Evolutionary conservation across 2,329 filamentous ascomycete species (phyloP).

Genomic region (Diaporthe aspalathi): DNA sequence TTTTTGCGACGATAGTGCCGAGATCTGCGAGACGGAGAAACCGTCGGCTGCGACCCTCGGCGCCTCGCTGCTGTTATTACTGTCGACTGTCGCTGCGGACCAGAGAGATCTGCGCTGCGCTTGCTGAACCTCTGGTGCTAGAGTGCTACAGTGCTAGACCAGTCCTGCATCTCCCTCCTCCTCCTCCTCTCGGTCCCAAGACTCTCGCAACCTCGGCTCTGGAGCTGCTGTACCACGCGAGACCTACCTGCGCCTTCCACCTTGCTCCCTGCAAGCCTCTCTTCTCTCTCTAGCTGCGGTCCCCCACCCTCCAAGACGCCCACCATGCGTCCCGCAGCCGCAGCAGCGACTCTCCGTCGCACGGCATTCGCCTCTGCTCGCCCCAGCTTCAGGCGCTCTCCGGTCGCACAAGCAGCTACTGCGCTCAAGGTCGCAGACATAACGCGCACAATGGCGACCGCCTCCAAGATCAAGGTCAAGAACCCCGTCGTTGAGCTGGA

Average conservation of each 20-base stretch:
- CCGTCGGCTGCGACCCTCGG: constrained; percentile 33
- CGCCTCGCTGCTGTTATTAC: constrained; percentile 26
- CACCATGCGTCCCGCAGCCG: constrained; percentile 38
- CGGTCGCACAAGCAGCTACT: constrained; percentile 31
- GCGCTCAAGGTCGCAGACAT: constrained; percentile 32
- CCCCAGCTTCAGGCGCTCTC: constrained; percentile 30
- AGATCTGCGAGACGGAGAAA: constrained; percentile 34
- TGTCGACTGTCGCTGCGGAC: constrained; percentile 5
- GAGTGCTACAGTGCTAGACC: too few relatives aligned
- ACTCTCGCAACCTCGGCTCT: constrained; percentile 17
- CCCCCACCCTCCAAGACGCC: constrained; percentile 9
- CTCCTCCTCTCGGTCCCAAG: constrained; percentile 4
- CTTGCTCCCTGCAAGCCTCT: constrained; percentile 2
- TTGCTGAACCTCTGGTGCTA: constrained; percentile 11
- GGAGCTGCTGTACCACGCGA: constrained; percentile 20
- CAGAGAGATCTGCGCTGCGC: not conserved
- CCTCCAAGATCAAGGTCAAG: constrained; percentile 98
- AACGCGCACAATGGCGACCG: constrained; percentile 64
- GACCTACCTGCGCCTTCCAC: not conserved
- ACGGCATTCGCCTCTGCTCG: constrained; percentile 33
- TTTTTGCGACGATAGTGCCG: constrained; percentile 29
- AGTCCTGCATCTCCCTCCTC: constrained; percentile 12
- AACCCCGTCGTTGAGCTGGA: constrained; percentile 98
- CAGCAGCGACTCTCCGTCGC: constrained; percentile 39
- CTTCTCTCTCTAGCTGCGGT: not conserved